Evolutionary conservation across 345 rosid genomes (phyloP).

Genomic region (Citrus cavaleriei): DNA sequence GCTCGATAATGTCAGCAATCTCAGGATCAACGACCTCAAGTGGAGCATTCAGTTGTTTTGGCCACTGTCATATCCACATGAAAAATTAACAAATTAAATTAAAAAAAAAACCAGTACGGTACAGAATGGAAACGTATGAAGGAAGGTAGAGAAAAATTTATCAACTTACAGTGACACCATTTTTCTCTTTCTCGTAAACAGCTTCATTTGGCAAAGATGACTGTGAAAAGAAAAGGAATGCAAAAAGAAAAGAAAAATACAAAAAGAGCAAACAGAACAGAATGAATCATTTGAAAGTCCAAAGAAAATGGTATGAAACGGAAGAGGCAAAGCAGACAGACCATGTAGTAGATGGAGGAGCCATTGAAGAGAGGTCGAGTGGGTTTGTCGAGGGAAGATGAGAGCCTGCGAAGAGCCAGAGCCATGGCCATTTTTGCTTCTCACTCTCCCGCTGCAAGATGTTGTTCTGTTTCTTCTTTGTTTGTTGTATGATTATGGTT

Average conservation of each 20-base stretch:
- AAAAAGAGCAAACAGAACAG: neutral
- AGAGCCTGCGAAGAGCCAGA: slow-evolving; percentile 91
- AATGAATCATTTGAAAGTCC: neutral
- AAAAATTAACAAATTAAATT: neutral
- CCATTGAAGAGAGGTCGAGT: slow-evolving; percentile 71
- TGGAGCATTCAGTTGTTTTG: slow-evolving; percentile 89
- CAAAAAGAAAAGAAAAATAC: neutral
- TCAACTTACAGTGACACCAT: slow-evolving; percentile 61
- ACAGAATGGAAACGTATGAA: neutral
- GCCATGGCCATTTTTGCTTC: slow-evolving; percentile 76
- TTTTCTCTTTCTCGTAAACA: slow-evolving; percentile 76
- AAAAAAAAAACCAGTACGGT: neutral
- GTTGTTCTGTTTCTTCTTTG: neutral
- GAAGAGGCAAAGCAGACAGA: slow-evolving; percentile 14
- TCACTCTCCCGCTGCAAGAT: neutral
- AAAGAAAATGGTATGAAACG: neutral
- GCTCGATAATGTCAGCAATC: slow-evolving; percentile 94
- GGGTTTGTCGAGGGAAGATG: slow-evolving; percentile 76
- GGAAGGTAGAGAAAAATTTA: neutral
- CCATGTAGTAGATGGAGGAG: slow-evolving; percentile 64
- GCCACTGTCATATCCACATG: slow-evolving; percentile 55
- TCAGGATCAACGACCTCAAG: slow-evolving; percentile 92
- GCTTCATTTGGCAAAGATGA: slow-evolving; percentile 93
- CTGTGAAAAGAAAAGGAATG: slow-evolving; percentile 23
- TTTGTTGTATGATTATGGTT: slow-evolving; percentile 15